Evolutionary conservation across 768 basidiomycete genomes (phyloP).

Genomic region (Tulasnella calospora): DNA sequence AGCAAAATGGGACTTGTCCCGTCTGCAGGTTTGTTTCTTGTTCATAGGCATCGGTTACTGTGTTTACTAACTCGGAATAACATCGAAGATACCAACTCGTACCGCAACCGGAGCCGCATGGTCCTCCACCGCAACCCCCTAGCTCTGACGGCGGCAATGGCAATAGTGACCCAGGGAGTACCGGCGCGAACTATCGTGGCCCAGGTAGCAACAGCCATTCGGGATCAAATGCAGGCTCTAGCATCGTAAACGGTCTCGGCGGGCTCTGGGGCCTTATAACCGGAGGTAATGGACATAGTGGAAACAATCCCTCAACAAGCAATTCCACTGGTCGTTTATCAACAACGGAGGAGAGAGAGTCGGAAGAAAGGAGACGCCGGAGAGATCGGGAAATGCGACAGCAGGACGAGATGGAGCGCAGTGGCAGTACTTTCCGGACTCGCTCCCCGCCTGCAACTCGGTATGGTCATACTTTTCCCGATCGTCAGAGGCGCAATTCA

Average conservation of each 20-base stretch:
- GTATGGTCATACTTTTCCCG: neutral
- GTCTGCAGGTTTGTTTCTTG: constrained; percentile 66
- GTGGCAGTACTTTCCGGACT: neutral
- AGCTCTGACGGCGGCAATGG: neutral
- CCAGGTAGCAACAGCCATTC: neutral
- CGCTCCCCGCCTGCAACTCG: neutral
- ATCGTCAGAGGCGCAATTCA: neutral
- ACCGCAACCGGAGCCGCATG: constrained; percentile 52
- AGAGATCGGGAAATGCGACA: too few relatives aligned
- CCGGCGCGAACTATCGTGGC: neutral
- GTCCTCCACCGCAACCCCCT: neutral
- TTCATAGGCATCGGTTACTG: neutral
- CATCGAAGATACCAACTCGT: constrained; percentile 55
- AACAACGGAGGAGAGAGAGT: neutral
- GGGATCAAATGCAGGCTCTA: neutral
- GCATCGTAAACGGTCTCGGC: neutral
- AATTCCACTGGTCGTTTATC: too few relatives aligned
- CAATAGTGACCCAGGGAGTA: neutral
- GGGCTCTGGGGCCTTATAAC: neutral
- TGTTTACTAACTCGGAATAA: neutral
- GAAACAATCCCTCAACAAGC: neutral
- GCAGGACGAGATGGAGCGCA: neutral
- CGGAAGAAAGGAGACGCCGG: neutral
- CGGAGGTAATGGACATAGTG: neutral
- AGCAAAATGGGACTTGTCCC: constrained; percentile 92